phyloP scores from a whole-genome alignment of 352 stramenopile genomes.

The Globisporangium iwayamae region DNA sequence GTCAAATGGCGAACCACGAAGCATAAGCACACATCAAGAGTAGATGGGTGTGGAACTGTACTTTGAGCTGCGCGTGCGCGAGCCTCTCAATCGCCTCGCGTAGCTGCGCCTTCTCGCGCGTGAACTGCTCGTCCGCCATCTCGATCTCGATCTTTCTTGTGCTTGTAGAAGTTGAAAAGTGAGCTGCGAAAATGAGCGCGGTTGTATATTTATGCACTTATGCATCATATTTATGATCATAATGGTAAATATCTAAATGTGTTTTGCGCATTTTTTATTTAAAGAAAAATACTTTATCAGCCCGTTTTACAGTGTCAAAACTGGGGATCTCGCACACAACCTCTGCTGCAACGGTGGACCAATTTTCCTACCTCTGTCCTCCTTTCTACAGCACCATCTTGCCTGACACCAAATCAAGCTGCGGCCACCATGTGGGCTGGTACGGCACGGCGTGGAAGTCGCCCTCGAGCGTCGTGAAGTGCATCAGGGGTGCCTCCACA shows the following conservation, averaged over 20 bases:
- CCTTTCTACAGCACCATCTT: constrained; percentile 60
- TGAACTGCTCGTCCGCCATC: constrained; percentile 7
- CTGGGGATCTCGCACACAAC: background rate
- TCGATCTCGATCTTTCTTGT: background rate
- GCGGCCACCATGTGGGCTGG: constrained; percentile 72
- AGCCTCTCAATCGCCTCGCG: constrained; percentile 31
- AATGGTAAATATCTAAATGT: constrained; percentile 7
- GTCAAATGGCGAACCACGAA: background rate
- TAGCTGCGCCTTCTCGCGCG: constrained; percentile 35
- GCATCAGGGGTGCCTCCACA: constrained; percentile 33
- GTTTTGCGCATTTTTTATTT: background rate
- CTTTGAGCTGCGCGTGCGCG: constrained; percentile 32
- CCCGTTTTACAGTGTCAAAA: background rate
- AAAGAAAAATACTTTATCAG: background rate
- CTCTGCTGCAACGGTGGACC: background rate
- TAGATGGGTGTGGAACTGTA: constrained; percentile 1
- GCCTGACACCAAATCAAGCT: constrained; percentile 63
- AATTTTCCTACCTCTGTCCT: constrained; percentile 7
- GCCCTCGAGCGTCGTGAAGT: constrained; percentile 66
- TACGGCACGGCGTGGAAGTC: constrained; percentile 68
- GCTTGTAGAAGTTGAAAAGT: constrained; percentile 4
- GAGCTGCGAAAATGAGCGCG: background rate
- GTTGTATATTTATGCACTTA: too few relatives aligned
- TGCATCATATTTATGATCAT: background rate
- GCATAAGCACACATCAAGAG: background rate